These are phyloP conservation scores for Microbotryum lychnidis-dioicae DNA, from an alignment of 1,284 basidiomycete species.

Conservation along the genomic window DNA sequence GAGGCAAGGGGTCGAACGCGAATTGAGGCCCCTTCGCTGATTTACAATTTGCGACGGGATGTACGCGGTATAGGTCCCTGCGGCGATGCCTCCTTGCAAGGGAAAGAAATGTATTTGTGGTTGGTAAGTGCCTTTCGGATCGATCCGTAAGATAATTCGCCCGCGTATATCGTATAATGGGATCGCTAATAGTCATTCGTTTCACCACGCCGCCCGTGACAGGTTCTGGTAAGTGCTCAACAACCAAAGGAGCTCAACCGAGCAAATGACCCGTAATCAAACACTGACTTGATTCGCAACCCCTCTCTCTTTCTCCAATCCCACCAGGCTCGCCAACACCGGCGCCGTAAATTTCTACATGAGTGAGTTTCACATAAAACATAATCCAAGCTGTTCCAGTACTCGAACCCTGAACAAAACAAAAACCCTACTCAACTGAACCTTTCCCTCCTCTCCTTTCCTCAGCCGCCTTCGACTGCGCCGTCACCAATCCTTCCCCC, in stretches of 20 bases:
- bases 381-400: too few relatives aligned
- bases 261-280: background rate
- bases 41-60: background rate
- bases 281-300: background rate
- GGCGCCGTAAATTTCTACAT: slow-evolving; percentile 25
- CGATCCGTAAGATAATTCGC: too few relatives aligned
- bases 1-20: background rate
- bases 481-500: slow-evolving; percentile 12
- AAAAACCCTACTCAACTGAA: background rate
- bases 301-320: too few relatives aligned
- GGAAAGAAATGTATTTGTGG: slow-evolving; percentile 26
- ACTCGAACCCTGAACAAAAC: too few relatives aligned
- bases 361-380: background rate
- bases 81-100: slow-evolving; percentile 23
- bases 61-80: slow-evolving; percentile 8
- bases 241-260: background rate
- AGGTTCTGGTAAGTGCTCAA: background rate
- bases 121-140: background rate
- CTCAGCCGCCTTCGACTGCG: slow-evolving; percentile 26
- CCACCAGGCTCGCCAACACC: background rate
- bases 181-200: background rate
- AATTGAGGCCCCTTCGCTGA: background rate
- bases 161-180: too few relatives aligned
- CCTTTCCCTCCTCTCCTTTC: background rate
- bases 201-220: background rate